Evolutionary conservation across 2,329 filamentous ascomycete species (phyloP).

Genomic region (Microascus cirrosus): DNA sequence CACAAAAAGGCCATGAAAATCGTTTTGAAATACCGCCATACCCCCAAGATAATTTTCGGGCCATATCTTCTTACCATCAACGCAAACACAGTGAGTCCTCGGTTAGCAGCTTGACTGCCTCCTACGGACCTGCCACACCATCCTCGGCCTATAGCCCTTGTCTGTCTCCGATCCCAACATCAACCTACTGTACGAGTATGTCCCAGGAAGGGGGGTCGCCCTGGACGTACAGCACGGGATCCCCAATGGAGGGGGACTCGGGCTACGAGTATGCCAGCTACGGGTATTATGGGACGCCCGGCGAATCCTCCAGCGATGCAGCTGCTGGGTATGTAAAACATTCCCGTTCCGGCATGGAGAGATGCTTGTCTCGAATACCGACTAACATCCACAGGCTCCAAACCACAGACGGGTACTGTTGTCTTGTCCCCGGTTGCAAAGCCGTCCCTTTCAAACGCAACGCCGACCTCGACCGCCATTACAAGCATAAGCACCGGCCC

Average conservation of each 20-base stretch:
- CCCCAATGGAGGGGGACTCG: not conserved
- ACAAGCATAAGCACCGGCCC: conserved; percentile 33
- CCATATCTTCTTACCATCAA: not conserved
- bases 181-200: not conserved
- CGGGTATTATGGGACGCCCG: not conserved
- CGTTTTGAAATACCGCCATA: not conserved
- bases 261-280: not conserved
- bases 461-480: conserved; percentile 44
- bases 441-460: conserved; percentile 35
- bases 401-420: conserved; percentile 13
- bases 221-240: not conserved
- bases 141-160: not conserved
- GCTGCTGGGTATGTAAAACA: not conserved
- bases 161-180: not conserved
- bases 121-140: not conserved
- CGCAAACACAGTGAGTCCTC: not conserved
- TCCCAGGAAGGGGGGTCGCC: not conserved
- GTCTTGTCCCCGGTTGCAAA: conserved; percentile 27
- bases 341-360: not conserved
- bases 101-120: not conserved
- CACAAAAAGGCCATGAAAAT: not conserved
- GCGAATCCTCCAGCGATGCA: not conserved
- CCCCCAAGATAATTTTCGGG: not conserved
- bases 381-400: not conserved
- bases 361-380: not conserved